Conservation (phyloP, 164 flowering plant species). For the Piper longum region DNA sequence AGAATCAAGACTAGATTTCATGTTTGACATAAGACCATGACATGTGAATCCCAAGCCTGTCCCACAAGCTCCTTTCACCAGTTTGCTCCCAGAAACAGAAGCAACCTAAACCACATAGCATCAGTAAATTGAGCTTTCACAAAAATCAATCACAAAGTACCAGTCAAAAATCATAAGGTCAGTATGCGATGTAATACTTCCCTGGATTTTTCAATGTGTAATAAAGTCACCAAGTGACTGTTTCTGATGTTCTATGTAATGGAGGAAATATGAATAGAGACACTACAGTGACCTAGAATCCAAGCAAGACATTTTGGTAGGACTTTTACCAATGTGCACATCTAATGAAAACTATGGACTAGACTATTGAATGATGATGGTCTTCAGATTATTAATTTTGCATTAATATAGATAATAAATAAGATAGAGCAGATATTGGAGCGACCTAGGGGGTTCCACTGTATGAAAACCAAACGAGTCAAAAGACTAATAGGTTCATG, state of each 20-base stretch:
- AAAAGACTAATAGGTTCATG: no score
- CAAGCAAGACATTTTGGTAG: neutral
- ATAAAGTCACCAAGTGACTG: no score
- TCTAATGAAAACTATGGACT: neutral
- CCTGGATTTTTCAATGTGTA: no score
- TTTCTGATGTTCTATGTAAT: no score
- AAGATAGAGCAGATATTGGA: no score
- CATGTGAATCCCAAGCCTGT: constrained; percentile 73
- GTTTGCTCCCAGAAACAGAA: constrained; percentile 47
- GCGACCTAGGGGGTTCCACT: no score
- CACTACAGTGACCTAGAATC: neutral
- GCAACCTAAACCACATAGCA: constrained; percentile 46
- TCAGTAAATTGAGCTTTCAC: neutral
- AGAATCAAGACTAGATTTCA: constrained; percentile 22
- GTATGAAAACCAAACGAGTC: no score
- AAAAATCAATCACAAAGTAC: no score
- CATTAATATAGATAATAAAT: no score
- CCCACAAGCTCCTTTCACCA: constrained; percentile 96
- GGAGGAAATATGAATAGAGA: no score
- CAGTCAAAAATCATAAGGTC: neutral
- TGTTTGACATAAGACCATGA: constrained; percentile 52
- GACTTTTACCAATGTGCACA: neutral
- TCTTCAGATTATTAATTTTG: neutral
- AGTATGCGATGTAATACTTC: no score
- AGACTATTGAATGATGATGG: neutral